These are phyloP conservation scores for Fusarium hostae DNA, from an alignment of 2,329 filamentous ascomycete species.

Conservation along the genomic window DNA sequence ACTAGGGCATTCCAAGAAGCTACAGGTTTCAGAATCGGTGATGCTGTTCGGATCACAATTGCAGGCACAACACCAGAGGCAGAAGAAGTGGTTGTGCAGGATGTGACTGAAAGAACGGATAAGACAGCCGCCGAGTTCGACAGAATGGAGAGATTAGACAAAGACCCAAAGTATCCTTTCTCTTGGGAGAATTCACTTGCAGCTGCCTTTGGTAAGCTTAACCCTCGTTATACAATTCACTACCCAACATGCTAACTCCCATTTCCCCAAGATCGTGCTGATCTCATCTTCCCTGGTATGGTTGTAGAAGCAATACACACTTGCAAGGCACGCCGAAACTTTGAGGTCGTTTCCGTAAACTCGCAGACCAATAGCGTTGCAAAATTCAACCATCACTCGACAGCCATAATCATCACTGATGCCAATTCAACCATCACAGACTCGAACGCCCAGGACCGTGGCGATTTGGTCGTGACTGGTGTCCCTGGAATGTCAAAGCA, in stretches of 20 bases:
- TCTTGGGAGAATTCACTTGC: slow-evolving; percentile 53
- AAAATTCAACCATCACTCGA: slow-evolving; percentile 54
- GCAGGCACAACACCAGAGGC: slow-evolving; percentile 65
- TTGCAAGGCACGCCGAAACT: slow-evolving; percentile 53
- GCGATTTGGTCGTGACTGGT: slow-evolving; percentile 59
- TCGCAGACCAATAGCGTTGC: slow-evolving; percentile 57
- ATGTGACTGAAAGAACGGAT: slow-evolving; percentile 56
- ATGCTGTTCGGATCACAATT: slow-evolving; percentile 70
- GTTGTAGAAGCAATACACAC: slow-evolving; percentile 69
- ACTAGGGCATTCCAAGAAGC: slow-evolving; percentile 78
- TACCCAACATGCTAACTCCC: slow-evolving; percentile 1
- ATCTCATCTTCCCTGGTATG: slow-evolving; percentile 76
- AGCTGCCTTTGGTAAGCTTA: slow-evolving; percentile 47
- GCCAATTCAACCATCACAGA: slow-evolving; percentile 39
- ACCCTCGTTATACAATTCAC: no score
- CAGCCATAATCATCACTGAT: slow-evolving; percentile 53
- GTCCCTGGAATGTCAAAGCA: slow-evolving; percentile 77
- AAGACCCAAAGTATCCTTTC: slow-evolving; percentile 43
- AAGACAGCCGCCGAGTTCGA: slow-evolving; percentile 18
- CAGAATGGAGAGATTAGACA: slow-evolving; percentile 39
- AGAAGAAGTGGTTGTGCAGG: slow-evolving; percentile 68
- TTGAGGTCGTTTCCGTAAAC: slow-evolving; percentile 69
- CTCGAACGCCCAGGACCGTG: slow-evolving; percentile 35
- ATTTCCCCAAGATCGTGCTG: slow-evolving; percentile 63
- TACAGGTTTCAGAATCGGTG: slow-evolving; percentile 77